Conservation (phyloP, 169 alveolate species). For the Cryptosporidium sp. region DNA sequence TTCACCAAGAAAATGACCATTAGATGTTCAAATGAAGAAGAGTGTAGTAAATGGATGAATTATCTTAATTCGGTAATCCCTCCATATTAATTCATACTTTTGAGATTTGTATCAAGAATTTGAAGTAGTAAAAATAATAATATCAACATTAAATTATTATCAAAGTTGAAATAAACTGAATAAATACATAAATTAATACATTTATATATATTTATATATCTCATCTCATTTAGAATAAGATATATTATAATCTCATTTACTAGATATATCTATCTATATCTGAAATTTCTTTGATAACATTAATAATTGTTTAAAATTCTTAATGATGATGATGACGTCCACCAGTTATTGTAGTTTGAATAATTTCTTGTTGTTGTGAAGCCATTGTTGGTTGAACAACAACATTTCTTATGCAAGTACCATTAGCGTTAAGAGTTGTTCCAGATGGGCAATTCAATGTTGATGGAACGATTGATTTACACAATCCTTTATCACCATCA, state of each 20-base stretch:
- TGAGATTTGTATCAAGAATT: too few species aligned
- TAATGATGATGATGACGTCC: conserved; percentile 45
- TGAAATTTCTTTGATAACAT: neutral
- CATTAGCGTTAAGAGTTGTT: conserved; percentile 23
- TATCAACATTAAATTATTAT: neutral
- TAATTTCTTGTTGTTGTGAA: conserved; percentile 51
- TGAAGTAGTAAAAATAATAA: too few species aligned
- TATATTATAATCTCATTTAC: neutral
- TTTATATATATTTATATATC: neutral
- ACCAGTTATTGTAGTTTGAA: conserved; percentile 22
- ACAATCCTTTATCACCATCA: conserved; percentile 55
- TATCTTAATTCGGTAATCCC: conserved; percentile 21
- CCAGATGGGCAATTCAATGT: conserved; percentile 63
- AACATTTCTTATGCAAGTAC: conserved; percentile 36
- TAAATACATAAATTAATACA: neutral
- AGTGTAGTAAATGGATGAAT: conserved; percentile 43
- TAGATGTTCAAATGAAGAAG: conserved; percentile 55
- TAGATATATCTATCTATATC: neutral
- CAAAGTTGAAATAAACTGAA: too few species aligned
- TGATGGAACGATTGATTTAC: conserved; percentile 60
- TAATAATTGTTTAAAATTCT: neutral
- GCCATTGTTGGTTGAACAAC: conserved; percentile 51
- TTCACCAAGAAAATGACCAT: conserved; percentile 13
- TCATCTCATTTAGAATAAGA: conserved; percentile 4
- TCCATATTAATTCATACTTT: neutral